A percentile compares a stretch with the other conserved stretches of the same genome.
These are phyloP conservation scores for Setomelanomma holmii DNA, from an alignment of 2,329 filamentous ascomycete genomes.

Conservation along the genomic window DNA sequence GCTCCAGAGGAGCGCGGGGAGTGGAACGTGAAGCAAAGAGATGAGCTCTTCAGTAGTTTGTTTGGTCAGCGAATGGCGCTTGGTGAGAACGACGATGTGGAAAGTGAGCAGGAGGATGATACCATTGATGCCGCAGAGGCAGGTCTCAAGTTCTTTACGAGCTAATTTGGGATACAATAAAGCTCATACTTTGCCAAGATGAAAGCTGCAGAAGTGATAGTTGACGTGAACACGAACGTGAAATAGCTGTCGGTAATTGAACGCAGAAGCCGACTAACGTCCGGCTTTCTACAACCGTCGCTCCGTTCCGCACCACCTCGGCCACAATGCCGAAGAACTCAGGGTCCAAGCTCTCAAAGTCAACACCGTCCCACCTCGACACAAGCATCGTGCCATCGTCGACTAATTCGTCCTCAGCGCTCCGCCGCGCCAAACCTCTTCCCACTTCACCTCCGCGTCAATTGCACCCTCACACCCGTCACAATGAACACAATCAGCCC, in stretches of 20 bases:
- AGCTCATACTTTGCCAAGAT: too few relatives aligned
- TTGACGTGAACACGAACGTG: neutral
- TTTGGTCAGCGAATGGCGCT: constrained; percentile 56
- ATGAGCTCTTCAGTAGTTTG: constrained; percentile 63
- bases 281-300: constrained; percentile 19
- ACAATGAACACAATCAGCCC: constrained; percentile 47
- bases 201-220: too few relatives aligned
- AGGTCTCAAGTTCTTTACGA: constrained; percentile 50
- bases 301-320: constrained; percentile 5
- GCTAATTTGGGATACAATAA: constrained; percentile 17
- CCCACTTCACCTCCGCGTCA: neutral
- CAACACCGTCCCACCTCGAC: constrained; percentile 12
- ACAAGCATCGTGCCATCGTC: constrained; percentile 4
- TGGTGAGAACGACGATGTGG: constrained; percentile 51
- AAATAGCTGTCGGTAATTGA: neutral
- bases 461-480: neutral
- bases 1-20: constrained; percentile 80
- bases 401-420: neutral
- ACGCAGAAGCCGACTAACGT: neutral
- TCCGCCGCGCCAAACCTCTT: neutral
- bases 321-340: neutral
- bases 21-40: constrained; percentile 83
- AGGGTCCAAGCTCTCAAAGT: constrained; percentile 23
- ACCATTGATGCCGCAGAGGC: constrained; percentile 44
- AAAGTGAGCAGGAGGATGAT: constrained; percentile 45